Evolutionary conservation across 345 rosid species (phyloP).

Genomic region (Citrus medica): DNA sequence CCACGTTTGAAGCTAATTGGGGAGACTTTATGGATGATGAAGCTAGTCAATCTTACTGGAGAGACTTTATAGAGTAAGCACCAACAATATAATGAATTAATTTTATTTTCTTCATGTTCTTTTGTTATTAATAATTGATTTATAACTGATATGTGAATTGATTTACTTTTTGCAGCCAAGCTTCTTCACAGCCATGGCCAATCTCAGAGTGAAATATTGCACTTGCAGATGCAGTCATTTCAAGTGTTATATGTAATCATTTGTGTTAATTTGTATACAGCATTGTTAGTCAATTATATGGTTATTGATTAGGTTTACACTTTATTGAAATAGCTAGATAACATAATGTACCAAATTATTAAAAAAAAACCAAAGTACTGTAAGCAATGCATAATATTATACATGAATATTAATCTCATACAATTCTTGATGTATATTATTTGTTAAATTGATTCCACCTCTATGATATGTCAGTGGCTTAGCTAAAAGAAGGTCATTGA

Average conservation of each 20-base stretch:
- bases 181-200: slow-evolving; percentile 51
- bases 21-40: slow-evolving; percentile 50
- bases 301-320: neutral
- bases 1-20: slow-evolving; percentile 43
- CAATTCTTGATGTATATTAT: neutral
- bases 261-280: neutral
- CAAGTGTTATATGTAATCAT: neutral
- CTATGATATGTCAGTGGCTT: neutral
- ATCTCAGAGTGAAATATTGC: slow-evolving; percentile 16
- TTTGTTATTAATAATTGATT: neutral
- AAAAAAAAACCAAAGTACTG: neutral
- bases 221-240: neutral
- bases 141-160: neutral
- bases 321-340: neutral
- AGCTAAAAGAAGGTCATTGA: neutral
- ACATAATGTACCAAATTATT: slow-evolving; percentile 1
- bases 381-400: neutral
- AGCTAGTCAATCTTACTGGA: slow-evolving; percentile 52
- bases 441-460: neutral
- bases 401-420: slow-evolving; percentile 2
- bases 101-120: neutral
- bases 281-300: neutral
- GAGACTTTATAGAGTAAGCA: slow-evolving; percentile 54
- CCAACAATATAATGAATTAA: no score
- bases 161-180: slow-evolving; percentile 39